Conservation (phyloP, 805 yeast genomes). For the Starmera pachycereana region DNA sequence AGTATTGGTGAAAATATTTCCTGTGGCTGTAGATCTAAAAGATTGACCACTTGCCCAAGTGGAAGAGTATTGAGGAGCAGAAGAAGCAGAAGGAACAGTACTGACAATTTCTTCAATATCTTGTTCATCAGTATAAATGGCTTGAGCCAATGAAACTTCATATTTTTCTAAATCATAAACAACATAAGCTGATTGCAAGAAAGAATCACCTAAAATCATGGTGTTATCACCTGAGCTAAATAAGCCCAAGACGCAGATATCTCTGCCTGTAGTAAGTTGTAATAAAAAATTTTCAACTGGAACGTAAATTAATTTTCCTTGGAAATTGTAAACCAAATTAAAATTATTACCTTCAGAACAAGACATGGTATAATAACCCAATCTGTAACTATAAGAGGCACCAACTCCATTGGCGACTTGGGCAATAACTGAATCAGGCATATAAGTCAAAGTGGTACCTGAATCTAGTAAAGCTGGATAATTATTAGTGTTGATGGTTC, state of each 20-base stretch:
- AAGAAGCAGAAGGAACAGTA: conserved; percentile 40
- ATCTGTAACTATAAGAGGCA: conserved; percentile 29
- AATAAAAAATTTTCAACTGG: conserved; percentile 31
- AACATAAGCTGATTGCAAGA: conserved; percentile 35
- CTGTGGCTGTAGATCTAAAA: not conserved
- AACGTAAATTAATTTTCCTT: conserved; percentile 43
- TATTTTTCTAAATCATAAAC: conserved; percentile 38
- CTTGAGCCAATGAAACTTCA: conserved; percentile 36
- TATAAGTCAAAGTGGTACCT: conserved; percentile 33
- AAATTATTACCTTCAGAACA: conserved; percentile 29
- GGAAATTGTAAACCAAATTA: conserved; percentile 38
- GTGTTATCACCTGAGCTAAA: conserved; percentile 23
- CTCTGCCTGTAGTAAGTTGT: conserved; percentile 10
- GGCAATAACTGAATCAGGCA: conserved; percentile 29
- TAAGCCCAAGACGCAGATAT: conserved; percentile 36
- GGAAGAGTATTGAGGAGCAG: conserved; percentile 35
- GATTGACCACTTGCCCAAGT: conserved; percentile 19
- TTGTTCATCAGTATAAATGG: conserved; percentile 22
- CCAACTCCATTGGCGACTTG: conserved; percentile 28
- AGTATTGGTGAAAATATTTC: conserved; percentile 6
- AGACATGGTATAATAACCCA: conserved; percentile 35
- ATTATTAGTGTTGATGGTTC: conserved; percentile 9
- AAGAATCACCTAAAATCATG: conserved; percentile 36
- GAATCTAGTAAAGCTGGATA: conserved; percentile 34
- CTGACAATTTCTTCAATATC: conserved; percentile 35